These are phyloP conservation scores for Parathielavia appendiculata DNA, from an alignment of 495 filamentous ascomycete genomes.

Conservation along the genomic window DNA sequence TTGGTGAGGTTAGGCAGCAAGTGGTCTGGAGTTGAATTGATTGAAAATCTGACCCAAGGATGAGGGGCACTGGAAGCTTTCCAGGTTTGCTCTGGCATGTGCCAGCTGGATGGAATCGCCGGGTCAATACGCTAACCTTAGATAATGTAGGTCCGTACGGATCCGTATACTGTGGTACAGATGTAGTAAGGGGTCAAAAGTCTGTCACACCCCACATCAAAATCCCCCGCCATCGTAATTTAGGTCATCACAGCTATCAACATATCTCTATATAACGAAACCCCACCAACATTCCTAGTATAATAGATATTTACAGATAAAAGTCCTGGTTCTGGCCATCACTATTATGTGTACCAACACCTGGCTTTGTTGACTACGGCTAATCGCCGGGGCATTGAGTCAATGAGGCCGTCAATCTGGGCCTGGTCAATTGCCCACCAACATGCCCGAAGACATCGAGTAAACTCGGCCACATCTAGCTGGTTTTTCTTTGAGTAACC, in stretches of 20 bases:
- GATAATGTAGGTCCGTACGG: no score
- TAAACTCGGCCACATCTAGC: neutral
- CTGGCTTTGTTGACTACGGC: no score
- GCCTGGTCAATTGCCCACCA: neutral
- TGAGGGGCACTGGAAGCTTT: neutral
- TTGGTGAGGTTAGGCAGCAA: neutral
- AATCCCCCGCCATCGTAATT: neutral
- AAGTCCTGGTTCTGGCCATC: neutral
- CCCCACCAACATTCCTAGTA: neutral
- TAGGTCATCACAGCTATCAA: neutral
- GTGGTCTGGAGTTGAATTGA: neutral
- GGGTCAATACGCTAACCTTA: no score
- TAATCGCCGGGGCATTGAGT: neutral
- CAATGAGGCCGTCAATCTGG: neutral
- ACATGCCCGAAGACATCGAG: neutral
- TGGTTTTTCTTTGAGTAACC: neutral
- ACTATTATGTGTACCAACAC: constrained; percentile 7
- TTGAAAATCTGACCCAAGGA: neutral
- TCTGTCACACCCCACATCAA: neutral
- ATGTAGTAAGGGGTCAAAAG: neutral
- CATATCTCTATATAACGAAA: neutral
- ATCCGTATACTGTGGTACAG: no score
- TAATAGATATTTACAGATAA: neutral
- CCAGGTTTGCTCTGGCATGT: no score
- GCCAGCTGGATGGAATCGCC: no score